phyloP scores from a whole-genome alignment of 352 stramenopile species.

The Thraustotheca clavata region DNA sequence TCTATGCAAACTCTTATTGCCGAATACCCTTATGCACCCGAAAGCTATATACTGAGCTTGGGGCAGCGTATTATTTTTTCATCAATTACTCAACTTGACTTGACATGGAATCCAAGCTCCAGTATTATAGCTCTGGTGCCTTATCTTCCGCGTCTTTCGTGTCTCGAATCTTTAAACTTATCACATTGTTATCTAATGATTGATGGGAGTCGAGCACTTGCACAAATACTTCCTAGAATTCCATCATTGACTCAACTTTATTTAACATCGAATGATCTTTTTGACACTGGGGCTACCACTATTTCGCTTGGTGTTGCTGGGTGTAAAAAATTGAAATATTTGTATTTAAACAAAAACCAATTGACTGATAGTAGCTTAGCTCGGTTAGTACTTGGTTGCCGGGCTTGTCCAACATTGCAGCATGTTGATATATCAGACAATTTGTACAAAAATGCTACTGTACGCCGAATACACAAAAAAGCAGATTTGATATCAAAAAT shows the following conservation, averaged over 20 bases:
- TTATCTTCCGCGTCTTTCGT: not conserved
- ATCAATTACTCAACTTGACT: not conserved
- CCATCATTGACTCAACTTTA: not conserved
- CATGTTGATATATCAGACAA: not conserved
- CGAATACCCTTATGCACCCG: not conserved
- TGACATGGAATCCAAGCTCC: not conserved
- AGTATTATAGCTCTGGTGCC: not conserved
- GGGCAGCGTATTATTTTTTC: not conserved
- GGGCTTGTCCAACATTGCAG: not conserved
- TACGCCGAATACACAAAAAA: not conserved
- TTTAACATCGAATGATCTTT: not conserved
- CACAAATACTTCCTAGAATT: not conserved
- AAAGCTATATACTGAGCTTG: not conserved
- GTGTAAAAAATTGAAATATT: not conserved
- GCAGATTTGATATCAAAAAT: not conserved
- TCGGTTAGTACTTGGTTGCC: not conserved
- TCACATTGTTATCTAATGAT: constrained; percentile 1
- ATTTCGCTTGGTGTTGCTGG: not conserved
- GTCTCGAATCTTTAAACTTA: not conserved
- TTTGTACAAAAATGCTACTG: not conserved
- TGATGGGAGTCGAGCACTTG: not conserved
- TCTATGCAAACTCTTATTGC: not conserved
- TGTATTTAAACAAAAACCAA: not conserved
- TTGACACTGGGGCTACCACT: not conserved
- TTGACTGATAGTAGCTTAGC: not conserved